Evolutionary conservation across 148 eudicot species (phyloP).

Genomic region (Vaccinium macrocarpon): DNA sequence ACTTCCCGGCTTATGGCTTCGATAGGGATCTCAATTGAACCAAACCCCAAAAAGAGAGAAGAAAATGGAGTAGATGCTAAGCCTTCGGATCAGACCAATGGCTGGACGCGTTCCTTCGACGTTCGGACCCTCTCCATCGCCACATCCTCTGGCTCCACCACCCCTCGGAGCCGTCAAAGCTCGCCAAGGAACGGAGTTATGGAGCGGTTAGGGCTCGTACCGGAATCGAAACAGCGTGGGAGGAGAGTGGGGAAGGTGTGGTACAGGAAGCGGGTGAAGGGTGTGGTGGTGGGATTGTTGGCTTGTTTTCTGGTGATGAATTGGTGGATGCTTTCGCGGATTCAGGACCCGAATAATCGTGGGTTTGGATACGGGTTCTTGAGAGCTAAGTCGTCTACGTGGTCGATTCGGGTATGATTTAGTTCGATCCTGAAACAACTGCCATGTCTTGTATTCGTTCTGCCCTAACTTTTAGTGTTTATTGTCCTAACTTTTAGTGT

Average conservation of each 20-base stretch:
- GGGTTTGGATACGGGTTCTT: constrained; percentile 28
- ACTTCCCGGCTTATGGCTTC: not conserved
- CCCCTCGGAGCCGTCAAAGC: not conserved
- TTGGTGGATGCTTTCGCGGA: constrained; percentile 83
- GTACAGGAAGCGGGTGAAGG: constrained; percentile 31
- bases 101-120: not conserved
- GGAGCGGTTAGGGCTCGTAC: constrained; percentile 10
- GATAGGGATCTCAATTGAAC: not conserved
- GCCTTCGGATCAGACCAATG: constrained; percentile 4
- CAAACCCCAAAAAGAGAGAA: not conserved
- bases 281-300: constrained; percentile 48
- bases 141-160: not conserved
- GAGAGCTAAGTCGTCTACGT: constrained; percentile 30
- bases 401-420: constrained; percentile 46
- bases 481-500: no score
- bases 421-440: not conserved
- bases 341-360: constrained; percentile 35
- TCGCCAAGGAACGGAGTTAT: not conserved
- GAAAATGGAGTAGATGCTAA: not conserved
- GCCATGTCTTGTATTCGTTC: not conserved
- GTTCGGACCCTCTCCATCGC: not conserved
- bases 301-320: constrained; percentile 51
- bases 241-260: constrained; percentile 29
- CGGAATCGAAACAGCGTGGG: constrained; percentile 20
- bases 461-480: not conserved